Evolutionary conservation across 1,284 basidiomycete genomes (phyloP).

Genomic region (Ganoderma sinense): DNA sequence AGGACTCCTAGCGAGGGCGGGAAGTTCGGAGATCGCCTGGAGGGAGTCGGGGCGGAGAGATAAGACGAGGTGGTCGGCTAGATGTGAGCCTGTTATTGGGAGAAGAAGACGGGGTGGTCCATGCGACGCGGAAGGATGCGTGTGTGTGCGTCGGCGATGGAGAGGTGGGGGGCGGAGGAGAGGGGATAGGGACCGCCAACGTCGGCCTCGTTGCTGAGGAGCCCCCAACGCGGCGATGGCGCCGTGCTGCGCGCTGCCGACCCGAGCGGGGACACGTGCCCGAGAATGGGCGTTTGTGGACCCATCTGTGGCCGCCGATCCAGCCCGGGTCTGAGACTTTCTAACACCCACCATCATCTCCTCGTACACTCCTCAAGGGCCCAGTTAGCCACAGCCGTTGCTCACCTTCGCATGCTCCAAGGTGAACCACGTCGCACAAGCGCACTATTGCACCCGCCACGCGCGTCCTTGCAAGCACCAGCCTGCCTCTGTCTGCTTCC

Average conservation of each 20-base stretch:
- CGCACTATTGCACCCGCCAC: not conserved
- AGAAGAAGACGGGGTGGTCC: not conserved
- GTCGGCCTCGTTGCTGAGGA: constrained; percentile 19
- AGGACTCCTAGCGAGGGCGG: constrained; percentile 17
- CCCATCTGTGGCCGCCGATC: constrained; percentile 10
- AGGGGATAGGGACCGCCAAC: constrained; percentile 5
- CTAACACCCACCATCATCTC: constrained; percentile 12
- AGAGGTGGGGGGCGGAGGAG: constrained; percentile 16
- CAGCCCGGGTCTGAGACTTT: not conserved
- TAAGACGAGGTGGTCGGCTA: constrained; percentile 28
- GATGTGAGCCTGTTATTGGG: constrained; percentile 13
- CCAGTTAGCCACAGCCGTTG: not conserved
- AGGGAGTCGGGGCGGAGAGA: constrained; percentile 22
- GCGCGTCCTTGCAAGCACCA: not conserved
- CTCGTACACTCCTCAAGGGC: not conserved
- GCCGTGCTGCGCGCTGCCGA: constrained; percentile 25
- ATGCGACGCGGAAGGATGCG: constrained; percentile 17
- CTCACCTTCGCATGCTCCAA: not conserved
- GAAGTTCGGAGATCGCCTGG: constrained; percentile 29
- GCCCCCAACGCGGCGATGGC: constrained; percentile 30
- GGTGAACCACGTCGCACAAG: not conserved
- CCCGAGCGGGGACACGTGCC: constrained; percentile 23
- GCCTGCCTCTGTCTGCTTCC: not conserved
- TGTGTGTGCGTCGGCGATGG: constrained; percentile 20
- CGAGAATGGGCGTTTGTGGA: constrained; percentile 8